Conservation (phyloP, 1,139 yeast genomes). For the Waltiozyma sp. region DNA sequence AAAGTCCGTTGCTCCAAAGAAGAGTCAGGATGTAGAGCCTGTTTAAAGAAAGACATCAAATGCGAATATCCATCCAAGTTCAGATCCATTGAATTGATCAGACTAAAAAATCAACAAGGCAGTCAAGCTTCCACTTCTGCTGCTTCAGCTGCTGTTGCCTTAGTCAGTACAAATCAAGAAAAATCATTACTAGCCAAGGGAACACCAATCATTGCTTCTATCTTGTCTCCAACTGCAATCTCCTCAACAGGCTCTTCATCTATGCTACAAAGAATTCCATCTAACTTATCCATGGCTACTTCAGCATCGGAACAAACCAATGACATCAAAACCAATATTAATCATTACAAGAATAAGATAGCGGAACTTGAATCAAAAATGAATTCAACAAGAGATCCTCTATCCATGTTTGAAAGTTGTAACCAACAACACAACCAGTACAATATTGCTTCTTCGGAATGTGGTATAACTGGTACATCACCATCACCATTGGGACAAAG, state of each 20-base stretch:
- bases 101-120: slow-evolving; percentile 4
- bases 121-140: neutral
- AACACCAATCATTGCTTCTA: neutral
- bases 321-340: neutral
- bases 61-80: slow-evolving; percentile 15
- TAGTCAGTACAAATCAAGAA: neutral
- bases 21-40: slow-evolving; percentile 10
- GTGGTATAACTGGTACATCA: slow-evolving; percentile 1
- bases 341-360: slow-evolving; percentile 5
- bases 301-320: neutral
- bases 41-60: slow-evolving; percentile 4
- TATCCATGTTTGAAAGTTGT: slow-evolving; percentile 14
- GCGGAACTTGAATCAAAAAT: slow-evolving; percentile 11
- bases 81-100: slow-evolving; percentile 13
- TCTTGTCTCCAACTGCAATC: neutral
- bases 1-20: slow-evolving; percentile 15
- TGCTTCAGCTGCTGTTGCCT: too few species aligned
- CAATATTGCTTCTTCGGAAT: slow-evolving; percentile 8
- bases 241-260: neutral
- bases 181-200: neutral
- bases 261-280: too few species aligned
- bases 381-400: slow-evolving; percentile 10
- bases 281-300: neutral
- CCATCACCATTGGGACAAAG: neutral
- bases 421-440: slow-evolving; percentile 7